Percentiles rank a stretch among this genome's conserved stretches.
phyloP scores from a whole-genome alignment of 805 yeast genomes.

The Candida ipomoeae region DNA sequence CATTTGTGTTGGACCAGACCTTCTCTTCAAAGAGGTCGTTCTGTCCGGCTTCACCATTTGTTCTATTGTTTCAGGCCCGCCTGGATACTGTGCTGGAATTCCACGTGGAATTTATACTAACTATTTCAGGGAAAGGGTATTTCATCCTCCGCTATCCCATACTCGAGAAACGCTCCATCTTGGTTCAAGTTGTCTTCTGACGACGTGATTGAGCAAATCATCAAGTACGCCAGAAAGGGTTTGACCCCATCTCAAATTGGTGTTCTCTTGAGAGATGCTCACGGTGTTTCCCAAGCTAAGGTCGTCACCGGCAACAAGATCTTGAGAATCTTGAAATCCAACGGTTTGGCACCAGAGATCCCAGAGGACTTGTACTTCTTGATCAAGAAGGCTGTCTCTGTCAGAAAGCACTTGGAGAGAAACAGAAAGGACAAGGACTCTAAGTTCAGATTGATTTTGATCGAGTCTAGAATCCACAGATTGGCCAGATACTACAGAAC shows the following conservation, averaged over 20 bases:
- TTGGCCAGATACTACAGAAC: constrained; percentile 99
- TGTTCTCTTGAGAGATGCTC: constrained; percentile 99
- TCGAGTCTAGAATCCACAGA: constrained; percentile 99
- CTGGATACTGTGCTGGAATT: constrained; percentile 4
- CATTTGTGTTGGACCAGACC: not conserved
- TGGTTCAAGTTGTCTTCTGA: constrained; percentile 98
- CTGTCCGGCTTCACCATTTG: too few species aligned
- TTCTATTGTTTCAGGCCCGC: constrained; percentile 1
- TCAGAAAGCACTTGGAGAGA: constrained; percentile 99
- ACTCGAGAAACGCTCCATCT: constrained; percentile 97
- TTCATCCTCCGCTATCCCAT: constrained; percentile 97
- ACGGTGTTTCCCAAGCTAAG: constrained; percentile 98
- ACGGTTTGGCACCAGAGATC: constrained; percentile 99
- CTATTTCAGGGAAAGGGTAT: constrained; percentile 91
- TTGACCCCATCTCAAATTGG: constrained; percentile 99
- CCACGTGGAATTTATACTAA: constrained; percentile 11
- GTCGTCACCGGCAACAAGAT: constrained; percentile 99
- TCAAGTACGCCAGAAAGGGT: constrained; percentile 99
- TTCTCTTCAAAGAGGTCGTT: not conserved
- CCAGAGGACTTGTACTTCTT: constrained; percentile 99
- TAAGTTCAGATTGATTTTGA: constrained; percentile 99
- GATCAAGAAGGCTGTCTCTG: constrained; percentile 99
- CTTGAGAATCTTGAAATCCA: constrained; percentile 97
- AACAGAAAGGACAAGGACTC: constrained; percentile 99
- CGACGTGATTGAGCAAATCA: constrained; percentile 93